Percentiles rank a stretch among this genome's conserved stretches.
These are phyloP conservation scores for Didymella sp. DNA, from an alignment of 2,329 filamentous ascomycete species.

Conservation along the genomic window DNA sequence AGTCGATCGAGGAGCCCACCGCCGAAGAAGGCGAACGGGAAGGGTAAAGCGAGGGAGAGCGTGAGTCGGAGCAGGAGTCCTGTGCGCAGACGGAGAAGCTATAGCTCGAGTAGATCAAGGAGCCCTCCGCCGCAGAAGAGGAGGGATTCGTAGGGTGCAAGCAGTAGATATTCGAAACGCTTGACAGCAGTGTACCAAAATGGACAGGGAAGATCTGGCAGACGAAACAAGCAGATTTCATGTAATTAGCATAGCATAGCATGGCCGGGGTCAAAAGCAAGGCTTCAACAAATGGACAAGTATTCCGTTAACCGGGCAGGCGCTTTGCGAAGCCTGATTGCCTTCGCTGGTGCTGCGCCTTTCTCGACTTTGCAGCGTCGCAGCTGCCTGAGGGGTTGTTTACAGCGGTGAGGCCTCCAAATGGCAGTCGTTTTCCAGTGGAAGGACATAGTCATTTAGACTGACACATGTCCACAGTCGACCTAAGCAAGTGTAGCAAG, in stretches of 20 bases:
- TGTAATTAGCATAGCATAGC: conserved; percentile 11
- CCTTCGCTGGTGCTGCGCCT: too few species aligned
- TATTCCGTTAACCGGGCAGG: neutral
- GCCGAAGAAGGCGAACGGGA: conserved; percentile 14
- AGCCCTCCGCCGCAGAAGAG: conserved; percentile 24
- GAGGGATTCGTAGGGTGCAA: conserved; percentile 15
- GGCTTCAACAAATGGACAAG: neutral
- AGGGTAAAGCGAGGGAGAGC: conserved; percentile 12
- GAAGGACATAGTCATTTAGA: too few species aligned
- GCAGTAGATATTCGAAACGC: neutral
- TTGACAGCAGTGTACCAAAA: neutral
- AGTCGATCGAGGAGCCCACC: conserved; percentile 14
- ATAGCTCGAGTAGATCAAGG: conserved; percentile 19
- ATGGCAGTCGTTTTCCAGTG: too few species aligned
- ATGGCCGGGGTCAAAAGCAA: neutral
- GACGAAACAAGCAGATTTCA: neutral
- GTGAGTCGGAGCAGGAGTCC: conserved; percentile 16
- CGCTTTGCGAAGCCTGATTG: too few species aligned
- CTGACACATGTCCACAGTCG: too few species aligned
- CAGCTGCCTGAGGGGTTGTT: too few species aligned
- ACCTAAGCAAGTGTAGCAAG: too few species aligned
- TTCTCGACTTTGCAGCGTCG: too few species aligned
- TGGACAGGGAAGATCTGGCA: neutral
- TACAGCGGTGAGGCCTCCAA: too few species aligned
- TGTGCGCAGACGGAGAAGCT: conserved; percentile 18